Conservation (phyloP, 1,284 basidiomycete species). For the Stygiomarasmius scandens region DNA sequence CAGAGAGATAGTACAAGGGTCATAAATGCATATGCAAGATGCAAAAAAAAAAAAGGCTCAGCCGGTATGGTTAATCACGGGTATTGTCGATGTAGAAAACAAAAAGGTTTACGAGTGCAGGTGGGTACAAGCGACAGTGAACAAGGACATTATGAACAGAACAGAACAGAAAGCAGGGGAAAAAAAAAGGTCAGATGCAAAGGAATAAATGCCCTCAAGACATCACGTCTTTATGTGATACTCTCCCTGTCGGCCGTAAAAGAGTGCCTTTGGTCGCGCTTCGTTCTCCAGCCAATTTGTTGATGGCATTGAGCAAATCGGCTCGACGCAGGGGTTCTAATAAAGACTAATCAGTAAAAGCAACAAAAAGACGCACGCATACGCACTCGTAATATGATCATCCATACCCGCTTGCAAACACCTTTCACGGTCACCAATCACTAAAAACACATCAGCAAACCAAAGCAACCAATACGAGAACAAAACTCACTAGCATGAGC, state of each 20-base stretch:
- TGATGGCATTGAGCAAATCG: constrained; percentile 77
- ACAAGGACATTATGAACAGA: too few species aligned
- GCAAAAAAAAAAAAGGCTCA: neutral
- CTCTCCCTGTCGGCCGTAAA: neutral
- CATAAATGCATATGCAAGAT: neutral
- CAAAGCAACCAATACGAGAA: neutral
- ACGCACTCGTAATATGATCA: constrained; percentile 74
- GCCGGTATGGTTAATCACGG: neutral
- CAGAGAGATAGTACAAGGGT: neutral
- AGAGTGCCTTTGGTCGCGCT: constrained; percentile 6
- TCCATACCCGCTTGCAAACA: constrained; percentile 92
- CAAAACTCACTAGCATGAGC: constrained; percentile 80
- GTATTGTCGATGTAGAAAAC: neutral
- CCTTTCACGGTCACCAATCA: constrained; percentile 95
- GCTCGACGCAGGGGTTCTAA: constrained; percentile 75
- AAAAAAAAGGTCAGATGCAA: neutral
- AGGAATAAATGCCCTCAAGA: neutral
- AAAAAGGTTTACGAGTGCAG: neutral
- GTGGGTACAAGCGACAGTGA: too few species aligned
- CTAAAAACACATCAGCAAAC: constrained; percentile 40
- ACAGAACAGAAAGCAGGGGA: neutral
- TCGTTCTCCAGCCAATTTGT: constrained; percentile 60
- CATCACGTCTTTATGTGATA: neutral
- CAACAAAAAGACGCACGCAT: neutral
- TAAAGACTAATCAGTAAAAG: constrained; percentile 17